Conservation (phyloP, 1,284 basidiomycete species). For the Moesziomyces globuligerus region DNA sequence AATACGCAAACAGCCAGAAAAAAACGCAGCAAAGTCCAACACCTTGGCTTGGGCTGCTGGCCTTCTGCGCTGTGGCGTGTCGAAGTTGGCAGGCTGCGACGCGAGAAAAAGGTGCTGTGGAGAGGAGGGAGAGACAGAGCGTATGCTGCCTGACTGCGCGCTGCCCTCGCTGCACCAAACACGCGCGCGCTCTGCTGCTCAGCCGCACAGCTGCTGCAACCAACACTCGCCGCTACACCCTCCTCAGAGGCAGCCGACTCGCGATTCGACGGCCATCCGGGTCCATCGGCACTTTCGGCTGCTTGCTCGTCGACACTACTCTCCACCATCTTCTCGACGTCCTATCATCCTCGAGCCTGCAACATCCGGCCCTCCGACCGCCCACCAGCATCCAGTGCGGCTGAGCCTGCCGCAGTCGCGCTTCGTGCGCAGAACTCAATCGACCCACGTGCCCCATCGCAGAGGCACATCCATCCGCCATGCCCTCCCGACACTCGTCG, state of each 20-base stretch:
- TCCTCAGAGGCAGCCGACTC: too few relatives aligned
- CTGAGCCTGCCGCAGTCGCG: constrained; percentile 16
- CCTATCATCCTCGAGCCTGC: neutral
- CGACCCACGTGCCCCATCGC: too few relatives aligned
- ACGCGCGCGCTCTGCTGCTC: neutral
- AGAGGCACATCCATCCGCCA: constrained; percentile 2
- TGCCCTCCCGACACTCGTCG: constrained; percentile 34
- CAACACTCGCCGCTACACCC: constrained; percentile 1
- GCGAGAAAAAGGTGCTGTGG: too few relatives aligned
- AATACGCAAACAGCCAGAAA: neutral
- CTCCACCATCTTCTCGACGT: neutral
- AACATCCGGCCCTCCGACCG: neutral
- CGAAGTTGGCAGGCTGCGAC: neutral
- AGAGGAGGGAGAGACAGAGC: neutral
- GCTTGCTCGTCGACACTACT: too few relatives aligned
- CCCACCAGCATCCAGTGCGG: constrained; percentile 2
- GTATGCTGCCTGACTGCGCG: too few relatives aligned
- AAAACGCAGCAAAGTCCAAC: constrained; percentile 10
- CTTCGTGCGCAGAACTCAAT: neutral
- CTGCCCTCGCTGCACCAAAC: neutral
- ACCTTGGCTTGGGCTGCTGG: neutral
- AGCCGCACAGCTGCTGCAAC: neutral
- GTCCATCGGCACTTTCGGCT: too few relatives aligned
- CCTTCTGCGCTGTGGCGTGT: too few relatives aligned
- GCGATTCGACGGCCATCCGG: too few relatives aligned